These are phyloP conservation scores for Tetragonia tetragonoides DNA, from an alignment of 148 eudicot genomes.

Conservation along the genomic window DNA sequence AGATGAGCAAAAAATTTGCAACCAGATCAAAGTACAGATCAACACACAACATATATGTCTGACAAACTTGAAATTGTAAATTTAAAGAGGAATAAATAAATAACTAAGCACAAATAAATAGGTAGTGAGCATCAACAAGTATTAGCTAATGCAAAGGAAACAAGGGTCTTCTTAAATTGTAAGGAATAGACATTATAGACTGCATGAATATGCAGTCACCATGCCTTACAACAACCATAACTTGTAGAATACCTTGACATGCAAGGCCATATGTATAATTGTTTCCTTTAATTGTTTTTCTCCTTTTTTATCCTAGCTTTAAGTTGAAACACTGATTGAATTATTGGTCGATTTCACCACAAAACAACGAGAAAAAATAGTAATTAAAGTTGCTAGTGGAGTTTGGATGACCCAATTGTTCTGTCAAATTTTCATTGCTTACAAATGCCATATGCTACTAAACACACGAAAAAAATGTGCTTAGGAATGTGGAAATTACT, in stretches of 20 bases:
- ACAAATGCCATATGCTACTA: not conserved
- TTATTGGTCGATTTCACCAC: not conserved
- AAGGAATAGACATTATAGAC: no score
- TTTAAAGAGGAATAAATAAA: no score
- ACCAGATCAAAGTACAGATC: not conserved
- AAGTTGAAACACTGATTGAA: not conserved
- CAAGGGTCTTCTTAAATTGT: not conserved
- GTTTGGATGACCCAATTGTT: not conserved
- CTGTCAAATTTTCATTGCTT: not conserved
- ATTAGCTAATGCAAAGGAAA: not conserved
- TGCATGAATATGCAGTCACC: not conserved
- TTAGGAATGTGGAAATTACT: no score
- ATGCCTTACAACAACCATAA: not conserved
- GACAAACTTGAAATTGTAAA: no score
- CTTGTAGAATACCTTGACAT: not conserved
- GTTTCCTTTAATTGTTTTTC: not conserved
- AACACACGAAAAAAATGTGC: no score
- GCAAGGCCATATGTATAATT: not conserved
- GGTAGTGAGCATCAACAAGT: no score
- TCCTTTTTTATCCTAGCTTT: not conserved
- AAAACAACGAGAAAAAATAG: not conserved
- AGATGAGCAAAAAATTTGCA: not conserved
- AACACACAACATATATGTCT: not conserved
- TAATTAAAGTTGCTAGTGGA: not conserved
- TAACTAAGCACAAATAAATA: no score